phyloP scores from a whole-genome alignment of 2,329 filamentous ascomycete genomes.

The Eutypa lata region DNA sequence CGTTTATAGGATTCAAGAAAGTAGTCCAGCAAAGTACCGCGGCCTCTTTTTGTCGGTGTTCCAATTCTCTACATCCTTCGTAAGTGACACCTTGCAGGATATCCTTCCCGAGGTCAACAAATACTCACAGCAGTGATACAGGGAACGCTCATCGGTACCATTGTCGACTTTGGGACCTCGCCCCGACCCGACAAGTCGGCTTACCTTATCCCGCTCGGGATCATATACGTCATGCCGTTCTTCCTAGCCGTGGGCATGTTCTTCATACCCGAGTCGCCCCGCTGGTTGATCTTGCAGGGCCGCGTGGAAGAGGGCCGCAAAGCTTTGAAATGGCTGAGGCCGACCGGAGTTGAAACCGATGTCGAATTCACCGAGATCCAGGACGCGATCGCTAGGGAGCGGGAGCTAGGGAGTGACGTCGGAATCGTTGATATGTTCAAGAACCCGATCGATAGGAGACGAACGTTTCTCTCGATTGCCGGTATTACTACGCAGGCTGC shows the following conservation, averaged over 20 bases:
- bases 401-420: slow-evolving; percentile 29
- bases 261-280: slow-evolving; percentile 31
- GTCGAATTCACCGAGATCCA: slow-evolving; percentile 32
- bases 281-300: slow-evolving; percentile 27
- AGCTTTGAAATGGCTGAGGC: slow-evolving; percentile 33
- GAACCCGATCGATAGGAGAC: slow-evolving; percentile 40
- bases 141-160: slow-evolving; percentile 41
- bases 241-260: slow-evolving; percentile 24
- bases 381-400: slow-evolving; percentile 32
- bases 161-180: slow-evolving; percentile 36
- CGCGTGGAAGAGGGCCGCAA: slow-evolving; percentile 29
- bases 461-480: slow-evolving; percentile 39
- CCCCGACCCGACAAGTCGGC: slow-evolving; percentile 26
- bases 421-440: slow-evolving; percentile 41
- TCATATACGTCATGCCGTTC: slow-evolving; percentile 28
- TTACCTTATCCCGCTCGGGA: slow-evolving; percentile 28
- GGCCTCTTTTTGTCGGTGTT: slow-evolving; percentile 46
- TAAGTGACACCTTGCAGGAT: slow-evolving; percentile 15
- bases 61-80: slow-evolving; percentile 45
- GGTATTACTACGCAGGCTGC: slow-evolving; percentile 43
- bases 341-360: slow-evolving; percentile 26
- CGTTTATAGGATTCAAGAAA: slow-evolving; percentile 35
- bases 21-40: slow-evolving; percentile 45
- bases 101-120: too few species aligned
- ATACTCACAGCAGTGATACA: slow-evolving; percentile 14